phyloP scores from a whole-genome alignment of 1,284 basidiomycete species.

The Ustilago curta region DNA sequence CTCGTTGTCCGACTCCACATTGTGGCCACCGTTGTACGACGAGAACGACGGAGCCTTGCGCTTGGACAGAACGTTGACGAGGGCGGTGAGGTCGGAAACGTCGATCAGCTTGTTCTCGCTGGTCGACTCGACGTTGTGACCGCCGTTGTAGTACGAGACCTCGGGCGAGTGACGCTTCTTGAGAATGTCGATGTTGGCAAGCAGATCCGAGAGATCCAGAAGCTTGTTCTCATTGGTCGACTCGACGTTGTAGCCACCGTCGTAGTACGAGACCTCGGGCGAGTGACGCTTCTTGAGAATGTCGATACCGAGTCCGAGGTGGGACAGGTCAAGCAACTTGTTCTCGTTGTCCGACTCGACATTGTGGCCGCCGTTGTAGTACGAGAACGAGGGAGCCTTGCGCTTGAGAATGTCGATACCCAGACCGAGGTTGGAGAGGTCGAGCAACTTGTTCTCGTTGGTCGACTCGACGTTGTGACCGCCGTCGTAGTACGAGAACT shows the following conservation, averaged over 20 bases:
- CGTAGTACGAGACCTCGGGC: constrained; percentile 2
- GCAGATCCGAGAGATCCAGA: constrained; percentile 29
- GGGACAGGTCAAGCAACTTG: constrained; percentile 31
- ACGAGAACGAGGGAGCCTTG: constrained; percentile 4
- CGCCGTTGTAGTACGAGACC: constrained; percentile 35
- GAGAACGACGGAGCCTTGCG: constrained; percentile 16
- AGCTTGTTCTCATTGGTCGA: constrained; percentile 38
- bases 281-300: constrained; percentile 12
- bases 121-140: constrained; percentile 41
- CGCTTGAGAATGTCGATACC: constrained; percentile 37
- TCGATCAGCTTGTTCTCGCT: constrained; percentile 51
- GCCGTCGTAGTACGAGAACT: constrained; percentile 41
- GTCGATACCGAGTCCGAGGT: constrained; percentile 15
- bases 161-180: constrained; percentile 20
- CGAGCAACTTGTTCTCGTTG: constrained; percentile 44
- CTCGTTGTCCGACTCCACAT: constrained; percentile 41
- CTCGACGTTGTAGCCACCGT: constrained; percentile 36
- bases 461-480: constrained; percentile 42
- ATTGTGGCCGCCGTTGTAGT: constrained; percentile 31
- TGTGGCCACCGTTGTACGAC: constrained; percentile 46
- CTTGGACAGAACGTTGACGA: constrained; percentile 39
- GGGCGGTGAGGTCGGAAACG: constrained; percentile 32
- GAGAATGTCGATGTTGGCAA: constrained; percentile 23
- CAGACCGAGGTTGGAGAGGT: constrained; percentile 22
- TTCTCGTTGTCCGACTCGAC: constrained; percentile 32